A percentile compares a stretch with the other conserved stretches of the same genome.
Conservation (phyloP, 306 rosid genomes). For the Prunus salicina region DNA sequence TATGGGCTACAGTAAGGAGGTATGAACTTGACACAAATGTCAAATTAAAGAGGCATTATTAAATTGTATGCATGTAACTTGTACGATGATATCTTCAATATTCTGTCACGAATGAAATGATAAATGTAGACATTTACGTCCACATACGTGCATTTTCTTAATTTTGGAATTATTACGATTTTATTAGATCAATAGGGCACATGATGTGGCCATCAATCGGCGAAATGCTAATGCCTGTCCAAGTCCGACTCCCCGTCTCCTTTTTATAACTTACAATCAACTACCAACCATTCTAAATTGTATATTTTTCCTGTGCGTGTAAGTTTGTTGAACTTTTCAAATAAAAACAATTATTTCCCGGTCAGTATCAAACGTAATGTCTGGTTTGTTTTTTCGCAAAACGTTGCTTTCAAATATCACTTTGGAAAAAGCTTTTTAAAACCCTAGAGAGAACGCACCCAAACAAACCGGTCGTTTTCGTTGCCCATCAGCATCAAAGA, state of each 20-base stretch:
- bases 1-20: neutral
- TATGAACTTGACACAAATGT: neutral
- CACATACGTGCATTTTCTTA: neutral
- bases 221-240: conserved; percentile 22
- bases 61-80: no score
- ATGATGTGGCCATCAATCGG: conserved; percentile 38
- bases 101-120: neutral
- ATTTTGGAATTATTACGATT: conserved; percentile 23
- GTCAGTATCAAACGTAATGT: conserved; percentile 17
- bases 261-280: conserved; percentile 1
- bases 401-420: conserved; percentile 51
- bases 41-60: conserved; percentile 1
- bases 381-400: conserved; percentile 25
- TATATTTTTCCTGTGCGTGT: neutral
- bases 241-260: conserved; percentile 10
- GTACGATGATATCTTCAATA: neutral
- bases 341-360: conserved; percentile 24
- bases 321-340: conserved; percentile 15
- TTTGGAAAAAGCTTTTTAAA: conserved; percentile 23
- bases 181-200: conserved; percentile 32
- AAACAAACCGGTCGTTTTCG: conserved; percentile 48
- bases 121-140: neutral
- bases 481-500: conserved; percentile 41
- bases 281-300: conserved; percentile 13
- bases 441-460: conserved; percentile 31